Evolutionary conservation across 176 grass and related monocot genomes (phyloP).

Genomic region (Areca catechu): DNA sequence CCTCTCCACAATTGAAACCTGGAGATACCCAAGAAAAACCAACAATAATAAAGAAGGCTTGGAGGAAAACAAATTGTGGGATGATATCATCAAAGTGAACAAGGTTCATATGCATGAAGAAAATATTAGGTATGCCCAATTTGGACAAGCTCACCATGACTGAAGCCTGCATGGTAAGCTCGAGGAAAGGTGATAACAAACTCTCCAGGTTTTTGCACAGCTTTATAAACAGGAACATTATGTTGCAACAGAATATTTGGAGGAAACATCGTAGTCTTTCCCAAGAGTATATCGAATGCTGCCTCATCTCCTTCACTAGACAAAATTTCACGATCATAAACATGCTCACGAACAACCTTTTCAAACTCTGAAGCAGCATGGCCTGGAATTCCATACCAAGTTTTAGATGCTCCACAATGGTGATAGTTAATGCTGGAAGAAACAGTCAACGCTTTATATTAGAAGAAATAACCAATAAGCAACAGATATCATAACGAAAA

Average conservation of each 20-base stretch:
- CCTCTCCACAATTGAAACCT: conserved; percentile 94
- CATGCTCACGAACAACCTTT: conserved; percentile 52
- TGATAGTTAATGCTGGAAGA: conserved; percentile 87
- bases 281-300: conserved; percentile 85
- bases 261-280: conserved; percentile 97
- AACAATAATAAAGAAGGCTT: conserved; percentile 4
- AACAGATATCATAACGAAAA: too few relatives aligned
- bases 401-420: conserved; percentile 92
- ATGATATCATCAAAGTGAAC: too few relatives aligned
- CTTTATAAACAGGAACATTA: conserved; percentile 83
- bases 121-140: too few relatives aligned
- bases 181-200: conserved; percentile 92
- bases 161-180: conserved; percentile 90
- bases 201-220: conserved; percentile 91
- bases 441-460: neutral
- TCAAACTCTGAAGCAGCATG: conserved; percentile 79
- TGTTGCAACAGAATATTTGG: conserved; percentile 72
- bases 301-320: conserved; percentile 70
- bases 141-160: conserved; percentile 54
- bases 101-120: too few relatives aligned
- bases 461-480: too few relatives aligned
- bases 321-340: conserved; percentile 81
- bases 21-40: conserved; percentile 8
- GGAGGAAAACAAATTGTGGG: conserved; percentile 1
- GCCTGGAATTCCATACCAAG: conserved; percentile 99